These are phyloP conservation scores for Jaminaea rosea DNA, from an alignment of 1,284 basidiomycete genomes.

Conservation along the genomic window DNA sequence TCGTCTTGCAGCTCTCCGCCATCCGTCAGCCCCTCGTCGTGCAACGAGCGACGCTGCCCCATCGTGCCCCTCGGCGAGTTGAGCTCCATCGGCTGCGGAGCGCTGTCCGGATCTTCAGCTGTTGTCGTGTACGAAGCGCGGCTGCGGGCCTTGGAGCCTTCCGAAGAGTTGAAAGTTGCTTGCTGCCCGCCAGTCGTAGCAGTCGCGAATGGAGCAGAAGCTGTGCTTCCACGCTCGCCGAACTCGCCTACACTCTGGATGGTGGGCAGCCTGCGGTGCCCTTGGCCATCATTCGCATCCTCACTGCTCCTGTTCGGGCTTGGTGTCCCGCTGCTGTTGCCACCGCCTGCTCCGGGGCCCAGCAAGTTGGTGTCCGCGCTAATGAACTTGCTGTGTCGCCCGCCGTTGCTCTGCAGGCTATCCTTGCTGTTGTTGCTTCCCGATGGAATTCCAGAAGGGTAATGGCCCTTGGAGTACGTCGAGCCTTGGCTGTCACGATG, in stretches of 20 bases:
- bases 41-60: not conserved
- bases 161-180: not conserved
- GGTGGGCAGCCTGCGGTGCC: constrained; percentile 17
- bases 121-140: not conserved
- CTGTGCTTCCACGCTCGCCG: constrained; percentile 12
- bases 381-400: constrained; percentile 27
- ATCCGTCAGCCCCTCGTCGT: not conserved
- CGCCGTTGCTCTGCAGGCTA: constrained; percentile 6
- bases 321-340: not conserved
- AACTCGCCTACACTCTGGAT: constrained; percentile 31
- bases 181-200: too few relatives aligned
- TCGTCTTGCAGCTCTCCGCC: not conserved
- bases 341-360: constrained; percentile 14
- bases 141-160: not conserved
- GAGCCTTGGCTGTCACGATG: constrained; percentile 25
- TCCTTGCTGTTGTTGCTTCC: not conserved
- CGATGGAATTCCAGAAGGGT: constrained; percentile 1
- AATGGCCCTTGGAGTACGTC: constrained; percentile 12
- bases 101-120: not conserved
- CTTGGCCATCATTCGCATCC: not conserved
- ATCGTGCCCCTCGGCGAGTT: not conserved
- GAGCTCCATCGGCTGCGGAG: not conserved
- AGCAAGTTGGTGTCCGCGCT: constrained; percentile 21
- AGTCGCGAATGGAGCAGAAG: not conserved
- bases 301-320: not conserved